Percentiles rank a stretch among this genome's conserved stretches.
Evolutionary conservation across 2,329 filamentous ascomycete species (phyloP).

Genomic region (Microthyrium microscopicum): DNA sequence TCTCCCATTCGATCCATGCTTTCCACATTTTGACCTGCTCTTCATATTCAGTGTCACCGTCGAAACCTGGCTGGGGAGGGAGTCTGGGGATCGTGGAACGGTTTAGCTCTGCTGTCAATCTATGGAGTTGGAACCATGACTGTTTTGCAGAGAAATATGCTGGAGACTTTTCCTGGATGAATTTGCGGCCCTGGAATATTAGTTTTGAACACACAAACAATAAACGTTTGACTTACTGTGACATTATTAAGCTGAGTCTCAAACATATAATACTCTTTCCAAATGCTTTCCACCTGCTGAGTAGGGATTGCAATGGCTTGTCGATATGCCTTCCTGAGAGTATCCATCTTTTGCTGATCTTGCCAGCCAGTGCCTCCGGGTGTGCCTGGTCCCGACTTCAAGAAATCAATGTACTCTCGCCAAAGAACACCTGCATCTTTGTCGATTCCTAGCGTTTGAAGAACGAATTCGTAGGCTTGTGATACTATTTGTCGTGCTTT

Average conservation of each 20-base stretch:
- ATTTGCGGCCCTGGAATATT: constrained; percentile 82
- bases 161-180: constrained; percentile 81
- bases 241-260: constrained; percentile 88
- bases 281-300: constrained; percentile 63
- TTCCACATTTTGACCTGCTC: constrained; percentile 83
- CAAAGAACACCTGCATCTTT: constrained; percentile 79
- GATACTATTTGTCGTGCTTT: constrained; percentile 63
- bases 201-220: neutral
- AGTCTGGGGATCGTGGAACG: constrained; percentile 66
- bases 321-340: constrained; percentile 81
- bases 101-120: constrained; percentile 60
- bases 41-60: constrained; percentile 69
- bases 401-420: constrained; percentile 88
- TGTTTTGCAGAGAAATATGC: constrained; percentile 93
- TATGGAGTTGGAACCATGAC: constrained; percentile 78
- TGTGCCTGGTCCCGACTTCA: constrained; percentile 72
- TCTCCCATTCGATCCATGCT: constrained; percentile 90
- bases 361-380: constrained; percentile 83
- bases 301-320: constrained; percentile 78
- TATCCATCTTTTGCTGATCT: constrained; percentile 95
- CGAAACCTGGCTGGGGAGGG: constrained; percentile 70
- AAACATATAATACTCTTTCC: constrained; percentile 97
- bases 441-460: constrained; percentile 79
- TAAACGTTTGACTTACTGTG: constrained; percentile 40
- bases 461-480: constrained; percentile 81